phyloP scores from a whole-genome alignment of 208 protist species.

The Balamuthia mandrillaris region DNA sequence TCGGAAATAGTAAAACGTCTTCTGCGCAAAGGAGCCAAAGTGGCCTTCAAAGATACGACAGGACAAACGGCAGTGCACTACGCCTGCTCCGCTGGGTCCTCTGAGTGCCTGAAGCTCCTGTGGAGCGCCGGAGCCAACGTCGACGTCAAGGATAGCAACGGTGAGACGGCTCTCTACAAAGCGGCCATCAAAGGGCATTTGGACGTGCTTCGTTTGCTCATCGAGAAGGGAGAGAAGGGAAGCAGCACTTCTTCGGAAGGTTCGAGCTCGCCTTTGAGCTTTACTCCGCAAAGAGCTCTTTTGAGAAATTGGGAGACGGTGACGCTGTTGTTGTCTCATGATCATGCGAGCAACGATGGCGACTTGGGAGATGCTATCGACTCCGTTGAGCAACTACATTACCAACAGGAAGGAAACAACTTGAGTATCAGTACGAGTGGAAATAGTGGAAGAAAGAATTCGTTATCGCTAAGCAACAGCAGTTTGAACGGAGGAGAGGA shows the following conservation, averaged over 20 bases:
- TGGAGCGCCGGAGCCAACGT: background rate
- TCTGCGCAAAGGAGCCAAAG: background rate
- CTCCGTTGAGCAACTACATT: too few species aligned
- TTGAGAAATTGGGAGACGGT: conserved; percentile 12
- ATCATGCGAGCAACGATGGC: too few species aligned
- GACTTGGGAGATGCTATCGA: too few species aligned
- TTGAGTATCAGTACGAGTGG: too few species aligned
- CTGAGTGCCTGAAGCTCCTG: conserved; percentile 11
- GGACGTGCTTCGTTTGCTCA: background rate
- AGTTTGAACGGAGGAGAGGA: too few species aligned
- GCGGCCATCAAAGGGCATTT: conserved; percentile 1
- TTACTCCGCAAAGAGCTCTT: background rate
- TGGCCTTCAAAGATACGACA: background rate
- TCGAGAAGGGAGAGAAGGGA: conserved; percentile 9
- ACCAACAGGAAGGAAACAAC: too few species aligned
- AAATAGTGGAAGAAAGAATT: too few species aligned
- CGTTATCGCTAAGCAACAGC: too few species aligned
- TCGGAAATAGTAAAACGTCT: too few species aligned
- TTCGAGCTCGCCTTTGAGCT: background rate
- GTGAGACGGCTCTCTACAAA: conserved; percentile 21
- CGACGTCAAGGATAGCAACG: conserved; percentile 4
- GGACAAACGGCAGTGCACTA: conserved; percentile 20
- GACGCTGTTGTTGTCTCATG: conserved; percentile 10
- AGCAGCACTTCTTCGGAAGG: too few species aligned
- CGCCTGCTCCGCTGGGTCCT: background rate